Base-by-base conservation (phyloP, 306 rosid species). In the Pterocarpus santalinus region DNA sequence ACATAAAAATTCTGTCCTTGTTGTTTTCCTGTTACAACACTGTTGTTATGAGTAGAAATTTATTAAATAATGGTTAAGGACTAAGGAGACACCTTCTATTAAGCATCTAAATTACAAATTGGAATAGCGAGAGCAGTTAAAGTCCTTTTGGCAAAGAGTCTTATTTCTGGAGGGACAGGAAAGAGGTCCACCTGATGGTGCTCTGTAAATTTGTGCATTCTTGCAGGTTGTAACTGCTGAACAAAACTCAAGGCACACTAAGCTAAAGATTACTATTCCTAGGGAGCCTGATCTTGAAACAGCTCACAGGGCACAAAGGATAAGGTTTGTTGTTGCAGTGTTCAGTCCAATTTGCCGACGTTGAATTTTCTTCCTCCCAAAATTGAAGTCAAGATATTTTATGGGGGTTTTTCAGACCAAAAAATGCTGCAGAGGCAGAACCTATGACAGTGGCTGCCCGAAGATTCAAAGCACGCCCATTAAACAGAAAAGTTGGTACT, bases 261-360 rank as follows among this genome's bases (percentile, higher is more conserved):
- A 73, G 86, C 82, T 88, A 73, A 93, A 73, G 88, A 85, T 93
- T 81, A 93, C 98, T 62, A 87, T 93, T 86, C 98, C 99, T 47
- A 85, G 92, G 86, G 97, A 90, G 88, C 97, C 98, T 16, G 97
- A 88, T 51, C 89, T 93, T 82, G 94, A 89, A 89, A 95, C 99
- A 47, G 90, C 91, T 64, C 82, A 86, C 51, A 91, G 98, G 79
- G 97, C 97, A 32, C 91, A 90, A 51, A 88, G 91, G 85, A 88
- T 78, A 73, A 96, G 99, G 99, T 95, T 80, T 53, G 92, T 55
- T 75, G 35, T 81, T 78, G 13, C 44, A 60, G 81, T 73, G 56
- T 84, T 64, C 65, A 16, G 62, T 65, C 64, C 68, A 56, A 16
- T 17, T 72, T 53, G 43, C 69, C 11, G 46, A 58, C 44, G 65